phyloP scores from a whole-genome alignment of 768 basidiomycete species.

The Suillus luteus region DNA sequence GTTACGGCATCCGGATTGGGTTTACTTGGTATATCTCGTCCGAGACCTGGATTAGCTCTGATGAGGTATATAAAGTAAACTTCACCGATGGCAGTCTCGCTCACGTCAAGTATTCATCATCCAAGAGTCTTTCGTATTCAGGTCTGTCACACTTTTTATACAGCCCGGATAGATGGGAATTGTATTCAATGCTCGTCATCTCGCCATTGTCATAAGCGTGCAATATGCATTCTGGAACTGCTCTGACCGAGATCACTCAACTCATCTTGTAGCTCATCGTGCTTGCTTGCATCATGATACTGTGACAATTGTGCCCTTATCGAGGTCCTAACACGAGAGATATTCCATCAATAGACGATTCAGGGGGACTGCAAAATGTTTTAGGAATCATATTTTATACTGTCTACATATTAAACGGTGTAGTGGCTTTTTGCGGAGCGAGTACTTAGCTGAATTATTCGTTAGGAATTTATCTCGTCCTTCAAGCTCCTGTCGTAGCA shows the following conservation, averaged over 20 bases:
- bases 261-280: neutral
- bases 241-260: neutral
- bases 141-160: neutral
- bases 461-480: neutral
- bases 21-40: constrained; percentile 1
- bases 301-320: neutral
- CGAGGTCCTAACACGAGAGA: neutral
- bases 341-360: neutral
- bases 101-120: neutral
- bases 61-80: constrained; percentile 2
- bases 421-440: neutral
- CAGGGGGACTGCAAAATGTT: neutral
- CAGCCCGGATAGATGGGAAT: neutral
- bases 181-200: neutral
- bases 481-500: neutral
- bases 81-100: neutral
- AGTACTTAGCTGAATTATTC: neutral
- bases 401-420: neutral
- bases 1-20: neutral
- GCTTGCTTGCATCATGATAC: neutral
- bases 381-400: neutral
- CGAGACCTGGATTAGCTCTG: neutral
- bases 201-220: neutral
- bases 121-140: neutral
- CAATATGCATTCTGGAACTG: neutral